Evolutionary conservation across 176 grass and related monocot species (phyloP).

Genomic region (Zea mays): DNA sequence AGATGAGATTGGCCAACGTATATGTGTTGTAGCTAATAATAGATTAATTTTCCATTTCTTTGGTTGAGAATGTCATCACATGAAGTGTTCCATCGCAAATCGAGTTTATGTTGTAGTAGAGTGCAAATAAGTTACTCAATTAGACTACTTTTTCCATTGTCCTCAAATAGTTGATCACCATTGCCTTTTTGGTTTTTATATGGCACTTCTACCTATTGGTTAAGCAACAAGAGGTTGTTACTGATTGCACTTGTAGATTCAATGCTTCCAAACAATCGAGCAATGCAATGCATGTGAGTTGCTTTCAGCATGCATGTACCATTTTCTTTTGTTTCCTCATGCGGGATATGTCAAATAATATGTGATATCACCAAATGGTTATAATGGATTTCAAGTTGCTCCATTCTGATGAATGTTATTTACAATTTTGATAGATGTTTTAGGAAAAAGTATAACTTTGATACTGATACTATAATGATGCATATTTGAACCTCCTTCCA

Average conservation of each 20-base stretch:
- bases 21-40: neutral
- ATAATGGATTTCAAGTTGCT: neutral
- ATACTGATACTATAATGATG: slow-evolving; percentile 35
- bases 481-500: slow-evolving; percentile 77
- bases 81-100: neutral
- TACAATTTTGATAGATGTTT: neutral
- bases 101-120: neutral
- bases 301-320: neutral
- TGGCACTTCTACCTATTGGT: neutral
- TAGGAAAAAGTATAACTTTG: too few species aligned
- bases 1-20: too few species aligned
- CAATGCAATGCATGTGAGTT: neutral
- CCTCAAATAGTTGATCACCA: neutral
- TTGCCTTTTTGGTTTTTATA: neutral
- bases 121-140: slow-evolving; percentile 4
- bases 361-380: neutral
- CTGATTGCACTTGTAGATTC: neutral
- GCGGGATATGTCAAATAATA: neutral
- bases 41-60: slow-evolving; percentile 1
- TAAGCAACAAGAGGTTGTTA: neutral
- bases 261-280: neutral
- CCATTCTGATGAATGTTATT: neutral
- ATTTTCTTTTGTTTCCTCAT: slow-evolving; percentile 14
- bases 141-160: slow-evolving; percentile 2
- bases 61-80: neutral